These are phyloP conservation scores for Nothopassalora personata DNA, from an alignment of 2,329 filamentous ascomycete genomes.

Conservation along the genomic window DNA sequence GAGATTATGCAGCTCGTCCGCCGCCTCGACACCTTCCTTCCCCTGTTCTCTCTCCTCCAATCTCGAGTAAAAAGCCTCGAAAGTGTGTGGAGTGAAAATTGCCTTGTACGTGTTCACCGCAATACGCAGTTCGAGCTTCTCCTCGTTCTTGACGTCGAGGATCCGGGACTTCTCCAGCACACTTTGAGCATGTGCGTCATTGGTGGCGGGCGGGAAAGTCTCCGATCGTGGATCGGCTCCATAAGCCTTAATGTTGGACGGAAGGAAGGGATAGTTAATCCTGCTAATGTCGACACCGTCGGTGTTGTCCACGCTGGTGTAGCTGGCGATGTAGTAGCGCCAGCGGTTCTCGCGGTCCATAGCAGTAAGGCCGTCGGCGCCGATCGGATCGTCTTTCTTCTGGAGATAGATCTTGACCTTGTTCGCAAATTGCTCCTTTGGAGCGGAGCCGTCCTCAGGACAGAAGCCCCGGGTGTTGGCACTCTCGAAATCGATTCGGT, in stretches of 20 bases:
- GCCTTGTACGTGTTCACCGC: constrained; percentile 40
- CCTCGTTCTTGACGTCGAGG: constrained; percentile 29
- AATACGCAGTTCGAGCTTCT: constrained; percentile 43
- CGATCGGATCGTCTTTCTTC: constrained; percentile 72
- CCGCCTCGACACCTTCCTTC: constrained; percentile 32
- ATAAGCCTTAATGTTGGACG: constrained; percentile 35
- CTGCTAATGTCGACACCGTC: constrained; percentile 35
- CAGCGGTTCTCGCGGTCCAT: constrained; percentile 55
- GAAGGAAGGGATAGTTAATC: constrained; percentile 38
- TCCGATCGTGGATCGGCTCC: constrained; percentile 29
- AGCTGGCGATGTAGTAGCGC: constrained; percentile 95
- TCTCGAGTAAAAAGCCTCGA: constrained; percentile 38
- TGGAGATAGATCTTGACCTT: constrained; percentile 75
- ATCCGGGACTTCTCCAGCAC: constrained; percentile 10
- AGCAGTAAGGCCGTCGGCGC: constrained; percentile 60
- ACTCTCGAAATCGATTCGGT: constrained; percentile 85
- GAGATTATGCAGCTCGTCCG: constrained; percentile 31
- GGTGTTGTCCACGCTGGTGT: constrained; percentile 80
- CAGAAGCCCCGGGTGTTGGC: not conserved
- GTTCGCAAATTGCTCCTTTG: constrained; percentile 59
- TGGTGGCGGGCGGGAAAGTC: constrained; percentile 12
- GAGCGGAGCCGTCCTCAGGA: not conserved
- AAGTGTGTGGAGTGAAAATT: constrained; percentile 39
- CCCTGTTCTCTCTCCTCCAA: constrained; percentile 33
- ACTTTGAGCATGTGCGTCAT: not conserved